Evolutionary conservation across 176 grass and related monocot species (phyloP), one percentile per base, ranked within the genome.

Genomic region (Musa acuminata): DNA sequence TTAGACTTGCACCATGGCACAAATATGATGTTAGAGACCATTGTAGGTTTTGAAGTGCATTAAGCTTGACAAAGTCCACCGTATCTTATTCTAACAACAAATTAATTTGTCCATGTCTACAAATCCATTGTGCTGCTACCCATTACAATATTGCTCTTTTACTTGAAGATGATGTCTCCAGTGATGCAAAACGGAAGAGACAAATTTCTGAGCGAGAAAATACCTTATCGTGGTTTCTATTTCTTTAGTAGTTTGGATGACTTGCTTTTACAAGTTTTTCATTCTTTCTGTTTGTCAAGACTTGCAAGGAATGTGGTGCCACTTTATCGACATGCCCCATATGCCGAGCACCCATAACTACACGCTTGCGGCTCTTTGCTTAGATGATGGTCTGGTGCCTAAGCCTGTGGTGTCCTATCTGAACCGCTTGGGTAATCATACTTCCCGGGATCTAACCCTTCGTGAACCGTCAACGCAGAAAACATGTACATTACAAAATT

Each of bases 271-370:
- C 52, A 43, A 10, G 17, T 68, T 19, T 12, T 29, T 79, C 0
- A 3, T 20, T 63, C 52, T 17, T 69, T 49, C 20, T 51, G 73
- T 49, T 27, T 26, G n/a, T 55, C 26, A 83, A 98, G 94, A 91
- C 94, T 64, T 98, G 94, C 78, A 98, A 85, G 86, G 86, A 98
- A 54, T 98, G 94, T 49, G 90, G 94, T 21, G 76, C 88, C 14
- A 82, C 82, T 22, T 60, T 98, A 59, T 80, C 82, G 1, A 84
- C 88, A 51, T 98, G 94, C 82, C 94, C 90, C 17, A 62, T 98
- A 71, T 98, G 95, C 60, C 84, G 86, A 9, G 80, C 51, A 8
- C 29, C 81, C 52, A 87, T 98, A 75, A 89, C 83, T 9, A 69
- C 90, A 60, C 95, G 88, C 7, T 66, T 89, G 67, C 87, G 80